phyloP scores from a whole-genome alignment of 257 asterid genomes.

The Agastache rugosa region DNA sequence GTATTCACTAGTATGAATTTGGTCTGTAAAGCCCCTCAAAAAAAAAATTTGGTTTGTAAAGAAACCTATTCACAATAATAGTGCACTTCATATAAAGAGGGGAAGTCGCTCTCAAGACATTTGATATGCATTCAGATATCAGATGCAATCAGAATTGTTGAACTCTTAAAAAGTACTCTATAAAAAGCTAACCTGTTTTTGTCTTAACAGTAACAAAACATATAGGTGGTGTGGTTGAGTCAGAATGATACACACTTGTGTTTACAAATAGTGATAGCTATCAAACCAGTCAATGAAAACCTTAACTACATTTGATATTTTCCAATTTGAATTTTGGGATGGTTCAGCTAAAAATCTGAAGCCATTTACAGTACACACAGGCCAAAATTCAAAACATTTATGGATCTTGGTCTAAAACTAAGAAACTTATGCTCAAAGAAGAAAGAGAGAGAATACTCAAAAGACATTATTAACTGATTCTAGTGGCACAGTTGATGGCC shows the following conservation, averaged over 20 bases:
- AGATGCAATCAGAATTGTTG: neutral
- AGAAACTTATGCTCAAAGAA: neutral
- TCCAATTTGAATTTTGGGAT: neutral
- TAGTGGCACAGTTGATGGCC: neutral
- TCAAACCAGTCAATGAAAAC: neutral
- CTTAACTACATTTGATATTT: neutral
- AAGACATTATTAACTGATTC: neutral
- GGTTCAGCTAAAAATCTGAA: neutral
- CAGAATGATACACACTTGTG: neutral
- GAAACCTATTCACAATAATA: constrained; percentile 25
- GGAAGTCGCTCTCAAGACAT: neutral
- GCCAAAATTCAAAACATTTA: neutral
- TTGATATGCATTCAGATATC: neutral
- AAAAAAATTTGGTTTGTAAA: constrained; percentile 10
- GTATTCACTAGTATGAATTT: constrained; percentile 10
- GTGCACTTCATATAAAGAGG: neutral
- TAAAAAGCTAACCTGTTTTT: neutral
- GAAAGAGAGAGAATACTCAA: neutral
- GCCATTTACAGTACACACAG: constrained; percentile 1
- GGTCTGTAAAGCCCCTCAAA: neutral
- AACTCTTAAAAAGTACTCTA: neutral
- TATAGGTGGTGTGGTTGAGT: neutral
- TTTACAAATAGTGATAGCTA: neutral
- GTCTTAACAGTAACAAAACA: neutral
- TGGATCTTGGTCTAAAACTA: neutral